Base-by-base conservation (phyloP, 768 basidiomycete genomes). In the Leccinum aurantiacum region DNA sequence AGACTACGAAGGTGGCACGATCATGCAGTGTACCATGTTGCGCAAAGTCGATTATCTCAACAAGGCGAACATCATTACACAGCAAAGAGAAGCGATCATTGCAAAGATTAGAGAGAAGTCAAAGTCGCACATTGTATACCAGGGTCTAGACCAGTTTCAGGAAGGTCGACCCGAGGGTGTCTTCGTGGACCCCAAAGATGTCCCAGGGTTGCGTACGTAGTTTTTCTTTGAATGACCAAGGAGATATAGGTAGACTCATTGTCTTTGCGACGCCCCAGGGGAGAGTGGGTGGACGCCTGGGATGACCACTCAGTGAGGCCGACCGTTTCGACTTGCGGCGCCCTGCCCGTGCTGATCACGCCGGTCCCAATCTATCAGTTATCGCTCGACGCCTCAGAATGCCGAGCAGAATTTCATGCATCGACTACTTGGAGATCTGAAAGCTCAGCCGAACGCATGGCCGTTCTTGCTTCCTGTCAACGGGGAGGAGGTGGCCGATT, bases 21-120 rank as follows among this genome's bases (percentile, higher is more conserved):
- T 98, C 77, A 98, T 99, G 95, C 93, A 95, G 74, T 99, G 97
- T 70, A 89, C 89, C 6, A 89, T 99, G 91, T 75, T 99, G n/a
- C 86, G 83, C 54, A 93, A 91, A 71, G 86, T 98, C 62, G 86
- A 94, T 70, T 99, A 98, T 69, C 80, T 95, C 60, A 81, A 90
- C 65, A 93, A 92, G 61, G 80, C 84, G 31, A 85, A 85, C 57
- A 86, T 90, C 62, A 78, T 98, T 58, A 78, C 84, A 4, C 79
- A 78, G 60, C 97, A 99, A 76, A 89, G 93, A 68, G 93, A 95
- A 66, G 93, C 95, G 6, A 85, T 98, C 57, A 80, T 96, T 69
- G 76, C 82, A 31, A 97, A 95, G 77, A 98, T 99, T 59, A 83
- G 93, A 56, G 82, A 90, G 63, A 84, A 88, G 75, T 94, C 92